These are phyloP conservation scores for Globisporangium paddicum DNA, from an alignment of 352 stramenopile genomes.

Conservation along the genomic window DNA sequence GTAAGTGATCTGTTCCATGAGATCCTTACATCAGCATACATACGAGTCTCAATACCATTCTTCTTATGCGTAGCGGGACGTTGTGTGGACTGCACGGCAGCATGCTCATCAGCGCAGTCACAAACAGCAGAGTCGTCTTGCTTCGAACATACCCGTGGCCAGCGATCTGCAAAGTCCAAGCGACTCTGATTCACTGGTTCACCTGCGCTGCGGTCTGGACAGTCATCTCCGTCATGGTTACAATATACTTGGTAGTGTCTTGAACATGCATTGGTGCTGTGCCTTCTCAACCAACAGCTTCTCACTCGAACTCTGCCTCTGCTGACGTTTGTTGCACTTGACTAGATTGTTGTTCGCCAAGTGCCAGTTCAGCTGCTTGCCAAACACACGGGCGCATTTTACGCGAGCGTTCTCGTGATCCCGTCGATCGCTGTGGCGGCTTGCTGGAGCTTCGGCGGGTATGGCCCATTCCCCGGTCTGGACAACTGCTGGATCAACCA, in stretches of 20 bases:
- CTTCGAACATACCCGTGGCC: conserved; percentile 17
- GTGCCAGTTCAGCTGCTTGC: conserved; percentile 16
- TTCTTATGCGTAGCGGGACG: conserved; percentile 9
- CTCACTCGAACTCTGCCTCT: not conserved
- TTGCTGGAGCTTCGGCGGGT: conserved; percentile 24
- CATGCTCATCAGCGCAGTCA: conserved; percentile 27
- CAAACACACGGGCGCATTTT: conserved; percentile 16
- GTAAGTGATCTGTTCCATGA: conserved; percentile 7
- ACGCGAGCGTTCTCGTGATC: conserved; percentile 17
- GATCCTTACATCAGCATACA: not conserved
- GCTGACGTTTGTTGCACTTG: not conserved
- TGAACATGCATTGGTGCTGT: not conserved
- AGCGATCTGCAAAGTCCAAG: conserved; percentile 23
- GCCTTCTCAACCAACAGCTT: not conserved
- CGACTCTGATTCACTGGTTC: conserved; percentile 25
- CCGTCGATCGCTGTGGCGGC: conserved; percentile 15
- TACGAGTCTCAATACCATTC: not conserved
- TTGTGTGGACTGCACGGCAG: conserved; percentile 24
- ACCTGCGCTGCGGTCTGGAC: conserved; percentile 31
- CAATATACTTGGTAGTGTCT: conserved; percentile 14
- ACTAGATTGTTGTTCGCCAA: conserved; percentile 24
- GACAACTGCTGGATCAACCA: conserved; percentile 35
- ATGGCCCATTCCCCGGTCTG: conserved; percentile 24
- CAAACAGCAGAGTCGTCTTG: conserved; percentile 21
- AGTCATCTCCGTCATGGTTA: conserved; percentile 17